Evolutionary conservation across 2,329 filamentous ascomycete genomes (phyloP), one percentile per base, ranked within the genome.

Genomic region (Epichloe gansuensis): DNA sequence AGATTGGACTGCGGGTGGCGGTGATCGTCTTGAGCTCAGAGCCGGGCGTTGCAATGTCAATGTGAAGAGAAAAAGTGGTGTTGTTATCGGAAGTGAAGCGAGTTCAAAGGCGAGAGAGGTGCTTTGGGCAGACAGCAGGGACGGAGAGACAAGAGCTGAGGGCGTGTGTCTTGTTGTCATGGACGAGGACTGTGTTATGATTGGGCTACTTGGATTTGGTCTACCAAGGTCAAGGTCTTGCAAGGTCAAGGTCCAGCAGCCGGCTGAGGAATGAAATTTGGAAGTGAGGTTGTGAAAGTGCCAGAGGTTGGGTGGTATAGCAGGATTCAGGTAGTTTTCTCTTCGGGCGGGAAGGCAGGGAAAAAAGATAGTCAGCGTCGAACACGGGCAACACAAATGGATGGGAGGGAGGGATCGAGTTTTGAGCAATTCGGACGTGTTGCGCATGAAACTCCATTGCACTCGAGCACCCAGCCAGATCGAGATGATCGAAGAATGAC

Each of bases 401-500:
- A 54, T 54, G 55, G 59, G 52, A 58, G 56, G 55, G 60, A 59
- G 55, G 56, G 55, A 64, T 62, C 54, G 61, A 60, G 58, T 60
- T 64, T 58, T 60, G 56, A 58, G 57, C 60, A 62, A 59, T 60
- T 57, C 59, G 55, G 61, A 25, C 58, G 57, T 61, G 57, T 61
- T 62, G 59, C 60, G 59, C 61, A 63, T 60, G 58, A 61, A 63
- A 65, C 62, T 58, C 64, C 55, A 51, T 52, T 37, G 48, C 43
- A 13, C 17, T 6, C 15, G n/a, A 31, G 41, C 25, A 38, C 31
- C 17, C 25, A 5, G 43, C 34, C 46, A 46, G 65, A 67, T 67
- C 65, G 65, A 66, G 61, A 52, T 46, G 60, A 67, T 67, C 65
- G 65, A 66, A 57, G 62, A 59, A 60, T 55, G 50, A 55, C 42